phyloP scores from a whole-genome alignment of 768 basidiomycete species.

The Sarcodon sp. region DNA sequence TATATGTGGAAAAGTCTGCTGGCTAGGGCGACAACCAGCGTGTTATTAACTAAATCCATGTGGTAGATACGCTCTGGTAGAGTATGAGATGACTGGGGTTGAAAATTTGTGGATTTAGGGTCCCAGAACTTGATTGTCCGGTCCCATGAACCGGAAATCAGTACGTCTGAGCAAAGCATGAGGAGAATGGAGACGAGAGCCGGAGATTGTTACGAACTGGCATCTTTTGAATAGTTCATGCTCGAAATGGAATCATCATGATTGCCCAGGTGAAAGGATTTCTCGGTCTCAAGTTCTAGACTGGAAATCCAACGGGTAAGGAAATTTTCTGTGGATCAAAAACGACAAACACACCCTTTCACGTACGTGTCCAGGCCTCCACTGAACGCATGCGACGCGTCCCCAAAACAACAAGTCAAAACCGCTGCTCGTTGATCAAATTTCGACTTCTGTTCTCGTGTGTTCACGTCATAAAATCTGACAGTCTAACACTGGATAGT shows the following conservation, averaged over 20 bases:
- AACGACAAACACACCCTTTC: conserved; percentile 47
- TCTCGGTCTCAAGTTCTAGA: conserved; percentile 65
- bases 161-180: conserved; percentile 29
- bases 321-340: neutral
- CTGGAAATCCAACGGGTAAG: conserved; percentile 24
- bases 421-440: conserved; percentile 86
- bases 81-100: conserved; percentile 39
- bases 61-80: conserved; percentile 81
- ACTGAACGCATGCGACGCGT: conserved; percentile 59
- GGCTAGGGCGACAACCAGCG: conserved; percentile 87
- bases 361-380: conserved; percentile 82
- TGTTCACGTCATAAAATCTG: conserved; percentile 36
- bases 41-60: conserved; percentile 67
- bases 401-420: conserved; percentile 67
- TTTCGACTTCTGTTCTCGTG: conserved; percentile 62
- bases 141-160: conserved; percentile 92
- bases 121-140: conserved; percentile 84
- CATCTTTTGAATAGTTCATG: conserved; percentile 55
- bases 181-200: neutral
- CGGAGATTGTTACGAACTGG: conserved; percentile 31
- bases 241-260: conserved; percentile 74
- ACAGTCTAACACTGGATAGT: conserved; percentile 36
- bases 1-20: conserved; percentile 85
- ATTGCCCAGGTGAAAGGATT: conserved; percentile 60
- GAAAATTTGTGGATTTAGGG: conserved; percentile 42